Percentiles rank a stretch among this genome's conserved stretches.
phyloP scores from a whole-genome alignment of 2,329 filamentous ascomycete genomes.

The Arthrobotrys pseudoclavata region DNA sequence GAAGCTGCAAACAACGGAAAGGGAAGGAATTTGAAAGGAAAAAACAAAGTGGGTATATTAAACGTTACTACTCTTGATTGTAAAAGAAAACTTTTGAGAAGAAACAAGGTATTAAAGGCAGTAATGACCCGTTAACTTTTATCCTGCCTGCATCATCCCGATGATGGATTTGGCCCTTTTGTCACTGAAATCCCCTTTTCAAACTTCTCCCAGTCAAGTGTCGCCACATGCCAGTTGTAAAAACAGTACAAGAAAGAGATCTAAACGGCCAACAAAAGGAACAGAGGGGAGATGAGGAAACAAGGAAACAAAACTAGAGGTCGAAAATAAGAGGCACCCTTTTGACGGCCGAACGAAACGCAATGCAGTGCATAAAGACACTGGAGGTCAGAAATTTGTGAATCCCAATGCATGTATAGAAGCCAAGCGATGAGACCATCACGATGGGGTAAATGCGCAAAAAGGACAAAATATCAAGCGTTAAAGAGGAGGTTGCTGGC shows the following conservation, averaged over 20 bases:
- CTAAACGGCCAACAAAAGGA: slow-evolving; percentile 54
- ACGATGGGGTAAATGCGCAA: slow-evolving; percentile 14
- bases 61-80: slow-evolving; percentile 59
- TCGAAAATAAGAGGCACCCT: slow-evolving; percentile 13
- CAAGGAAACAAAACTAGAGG: slow-evolving; percentile 35
- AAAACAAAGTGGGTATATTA: slow-evolving; percentile 58
- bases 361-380: slow-evolving; percentile 31
- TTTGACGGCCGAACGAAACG: slow-evolving; percentile 41
- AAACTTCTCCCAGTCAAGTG: slow-evolving; percentile 57
- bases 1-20: slow-evolving; percentile 12
- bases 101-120: slow-evolving; percentile 46
- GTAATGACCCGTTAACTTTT: slow-evolving; percentile 59
- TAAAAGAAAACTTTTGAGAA: slow-evolving; percentile 49
- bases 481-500: slow-evolving; percentile 57
- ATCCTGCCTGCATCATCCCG: slow-evolving; percentile 56
- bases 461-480: slow-evolving; percentile 40
- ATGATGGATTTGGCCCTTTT: slow-evolving; percentile 55
- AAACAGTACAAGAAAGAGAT: slow-evolving; percentile 57
- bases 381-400: slow-evolving; percentile 20
- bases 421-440: slow-evolving; percentile 57
- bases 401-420: slow-evolving; percentile 40
- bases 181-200: slow-evolving; percentile 48
- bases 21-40: not conserved
- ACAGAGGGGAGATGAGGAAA: slow-evolving; percentile 48
- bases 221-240: slow-evolving; percentile 59